Evolutionary conservation across 495 filamentous ascomycete species (phyloP), one percentile per base, ranked within the genome.

Genomic region (Xylaria cubensis): DNA sequence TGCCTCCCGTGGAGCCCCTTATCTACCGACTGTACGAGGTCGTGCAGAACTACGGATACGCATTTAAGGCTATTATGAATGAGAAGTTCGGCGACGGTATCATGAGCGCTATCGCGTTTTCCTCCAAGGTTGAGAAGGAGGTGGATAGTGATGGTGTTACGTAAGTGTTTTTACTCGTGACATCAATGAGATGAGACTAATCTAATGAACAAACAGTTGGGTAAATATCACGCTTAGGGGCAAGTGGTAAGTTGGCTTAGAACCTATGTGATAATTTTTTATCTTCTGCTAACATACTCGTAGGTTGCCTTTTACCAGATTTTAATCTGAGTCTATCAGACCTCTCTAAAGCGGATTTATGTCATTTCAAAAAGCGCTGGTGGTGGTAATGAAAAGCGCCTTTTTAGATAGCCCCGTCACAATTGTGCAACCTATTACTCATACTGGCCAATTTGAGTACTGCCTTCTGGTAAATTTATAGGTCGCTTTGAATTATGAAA

Each of bases 31-130:
- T 99, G 69, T 99, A 93, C 82, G 96, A 99, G 86, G 93, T 98
- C 80, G 92, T 99, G 77, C 95, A 98, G 88, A 99, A 97, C 79
- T 99, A 98, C 78, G 96, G 96, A 7, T 96, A 97, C 81, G 93
- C 96, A 29, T 98, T 96, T 82, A 98, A 98, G 87, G 95, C 94
- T 8, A 86, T 99, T 10, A 80, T 99, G 80, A 99, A 99, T 78
- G 96, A 99, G 88, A 99, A 97, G 85, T 98, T 99, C 83, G 96
- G 96, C 0, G 96, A 99, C 82, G 96, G 96, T 0, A 99, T 99
- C 77, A 98, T 99, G 96, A 97, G 94, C 78, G 96, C 95, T 0
- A 97, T 99, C 79, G 88, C 91, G 8, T 99, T 99, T 79, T 91
- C 90, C 50, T 97, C 94, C 1, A 95, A 94, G 82, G 93, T 99